Percentiles rank a stretch among this genome's conserved stretches.
phyloP scores from a whole-genome alignment of 192 early-diverging fungal species.

The Coemansia sp. region DNA sequence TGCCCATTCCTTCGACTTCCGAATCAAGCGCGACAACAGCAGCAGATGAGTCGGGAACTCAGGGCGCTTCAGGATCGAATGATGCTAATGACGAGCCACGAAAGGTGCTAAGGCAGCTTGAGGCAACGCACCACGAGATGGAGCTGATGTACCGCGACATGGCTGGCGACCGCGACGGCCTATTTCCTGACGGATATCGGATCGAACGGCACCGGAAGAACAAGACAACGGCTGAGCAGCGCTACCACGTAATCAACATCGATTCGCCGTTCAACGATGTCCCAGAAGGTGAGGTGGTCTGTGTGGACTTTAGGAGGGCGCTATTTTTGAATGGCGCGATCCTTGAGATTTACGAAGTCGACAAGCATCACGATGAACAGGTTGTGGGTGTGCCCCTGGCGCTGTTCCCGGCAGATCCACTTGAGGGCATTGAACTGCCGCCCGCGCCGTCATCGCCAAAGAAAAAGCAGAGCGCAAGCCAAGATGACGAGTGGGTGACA shows the following conservation, averaged over 20 bases:
- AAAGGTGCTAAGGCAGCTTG: conserved; percentile 31
- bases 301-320: conserved; percentile 35
- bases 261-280: conserved; percentile 28
- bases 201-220: conserved; percentile 19
- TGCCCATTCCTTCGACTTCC: too few species aligned
- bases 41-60: not conserved
- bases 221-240: conserved; percentile 26
- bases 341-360: conserved; percentile 29
- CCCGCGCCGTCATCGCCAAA: not conserved
- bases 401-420: conserved; percentile 29
- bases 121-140: conserved; percentile 24
- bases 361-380: conserved; percentile 9
- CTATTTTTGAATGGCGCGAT: conserved; percentile 18
- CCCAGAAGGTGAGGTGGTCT: conserved; percentile 27
- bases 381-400: conserved; percentile 22
- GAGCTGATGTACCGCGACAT: conserved; percentile 44
- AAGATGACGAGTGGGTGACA: not conserved
- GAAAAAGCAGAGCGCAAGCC: not conserved
- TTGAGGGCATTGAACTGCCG: not conserved
- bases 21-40: too few species aligned
- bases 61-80: too few species aligned
- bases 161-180: conserved; percentile 19
- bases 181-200: conserved; percentile 21
- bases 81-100: conserved; percentile 11
- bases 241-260: conserved; percentile 49